These are phyloP conservation scores for Sugiyamaella paludigena DNA, from an alignment of 1,139 yeast genomes.

Conservation along the genomic window DNA sequence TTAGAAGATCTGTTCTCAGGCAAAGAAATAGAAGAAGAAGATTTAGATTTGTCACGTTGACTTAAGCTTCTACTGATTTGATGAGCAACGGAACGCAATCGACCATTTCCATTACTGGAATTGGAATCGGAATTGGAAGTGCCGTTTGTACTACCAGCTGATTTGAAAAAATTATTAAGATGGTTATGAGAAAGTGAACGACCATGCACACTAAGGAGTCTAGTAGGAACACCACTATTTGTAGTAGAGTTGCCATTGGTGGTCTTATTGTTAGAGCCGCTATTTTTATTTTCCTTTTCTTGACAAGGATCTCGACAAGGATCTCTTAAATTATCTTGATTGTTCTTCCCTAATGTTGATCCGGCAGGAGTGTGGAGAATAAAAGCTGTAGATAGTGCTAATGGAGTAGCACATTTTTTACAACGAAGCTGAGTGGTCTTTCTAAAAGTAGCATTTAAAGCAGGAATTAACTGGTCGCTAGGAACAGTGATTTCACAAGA, in stretches of 20 bases:
- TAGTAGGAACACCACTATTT: neutral
- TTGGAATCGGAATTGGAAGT: constrained; percentile 29
- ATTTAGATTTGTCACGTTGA: constrained; percentile 4
- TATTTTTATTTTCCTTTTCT: constrained; percentile 1
- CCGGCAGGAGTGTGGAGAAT: constrained; percentile 27
- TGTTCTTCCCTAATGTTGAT: constrained; percentile 7
- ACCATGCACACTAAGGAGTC: constrained; percentile 1
- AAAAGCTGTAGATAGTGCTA: constrained; percentile 31
- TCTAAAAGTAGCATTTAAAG: constrained; percentile 12
- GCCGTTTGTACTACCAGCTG: constrained; percentile 10
- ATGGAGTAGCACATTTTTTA: constrained; percentile 35
- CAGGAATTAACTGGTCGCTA: constrained; percentile 11
- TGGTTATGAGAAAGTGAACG: constrained; percentile 8
- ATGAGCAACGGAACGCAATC: constrained; percentile 9
- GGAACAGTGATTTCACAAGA: constrained; percentile 16
- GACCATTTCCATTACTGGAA: constrained; percentile 20
- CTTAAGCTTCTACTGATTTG: constrained; percentile 5
- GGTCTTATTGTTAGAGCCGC: constrained; percentile 5
- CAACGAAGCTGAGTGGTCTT: constrained; percentile 32
- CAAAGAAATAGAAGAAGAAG: constrained; percentile 1
- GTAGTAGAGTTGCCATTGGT: no score
- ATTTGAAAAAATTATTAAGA: constrained; percentile 6
- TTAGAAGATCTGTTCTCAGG: neutral
- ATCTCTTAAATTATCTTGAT: no score
- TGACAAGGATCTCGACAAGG: neutral